Percentiles rank a stretch among this genome's conserved stretches.
Conservation (phyloP, 176 grass and related monocot species). For the Echinochloa phyllopogon region DNA sequence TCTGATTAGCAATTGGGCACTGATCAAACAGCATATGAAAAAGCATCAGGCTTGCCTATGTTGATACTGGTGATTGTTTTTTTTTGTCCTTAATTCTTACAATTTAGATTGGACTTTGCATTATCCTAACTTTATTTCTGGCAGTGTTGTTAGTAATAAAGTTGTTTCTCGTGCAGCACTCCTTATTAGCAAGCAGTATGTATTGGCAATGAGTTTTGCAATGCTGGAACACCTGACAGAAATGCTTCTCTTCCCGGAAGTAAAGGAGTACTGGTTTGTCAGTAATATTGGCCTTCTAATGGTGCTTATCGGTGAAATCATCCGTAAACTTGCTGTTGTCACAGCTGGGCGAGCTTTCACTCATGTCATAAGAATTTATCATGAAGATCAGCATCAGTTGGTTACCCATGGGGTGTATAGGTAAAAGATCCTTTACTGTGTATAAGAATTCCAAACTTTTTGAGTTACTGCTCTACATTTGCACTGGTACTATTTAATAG, state of each 20-base stretch:
- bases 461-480: neutral
- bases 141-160: slow-evolving; percentile 28
- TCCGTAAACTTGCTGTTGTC: slow-evolving; percentile 78
- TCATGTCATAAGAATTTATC: slow-evolving; percentile 71
- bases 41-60: neutral
- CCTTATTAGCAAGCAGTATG: slow-evolving; percentile 92
- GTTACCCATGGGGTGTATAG: slow-evolving; percentile 92
- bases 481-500: neutral
- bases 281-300: slow-evolving; percentile 76
- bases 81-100: slow-evolving; percentile 8
- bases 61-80: neutral
- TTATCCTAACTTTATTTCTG: slow-evolving; percentile 26
- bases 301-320: slow-evolving; percentile 79
- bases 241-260: slow-evolving; percentile 64
- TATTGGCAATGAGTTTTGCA: slow-evolving; percentile 78
- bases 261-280: slow-evolving; percentile 76
- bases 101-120: slow-evolving; percentile 24
- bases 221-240: slow-evolving; percentile 84
- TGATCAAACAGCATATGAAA: slow-evolving; percentile 8
- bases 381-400: slow-evolving; percentile 77
- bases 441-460: neutral
- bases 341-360: slow-evolving; percentile 84
- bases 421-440: slow-evolving; percentile 43
- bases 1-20: neutral
- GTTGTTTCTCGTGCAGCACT: slow-evolving; percentile 69